Evolutionary conservation across 192 early-diverging fungal genomes (phyloP).

Genomic region (Gigaspora rosea): DNA sequence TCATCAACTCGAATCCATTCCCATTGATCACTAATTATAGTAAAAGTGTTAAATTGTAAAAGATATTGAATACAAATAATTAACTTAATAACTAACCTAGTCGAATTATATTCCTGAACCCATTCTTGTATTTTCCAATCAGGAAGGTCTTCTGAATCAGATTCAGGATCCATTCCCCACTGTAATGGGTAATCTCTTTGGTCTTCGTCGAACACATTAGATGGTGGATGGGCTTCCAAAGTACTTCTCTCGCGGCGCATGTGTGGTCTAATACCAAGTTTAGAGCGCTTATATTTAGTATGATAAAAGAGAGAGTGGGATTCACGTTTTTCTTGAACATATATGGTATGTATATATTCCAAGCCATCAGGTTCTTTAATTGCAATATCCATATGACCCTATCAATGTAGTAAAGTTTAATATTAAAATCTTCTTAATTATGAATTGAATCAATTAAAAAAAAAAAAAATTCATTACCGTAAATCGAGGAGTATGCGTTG

Average conservation of each 20-base stretch:
- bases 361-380: slow-evolving; percentile 83
- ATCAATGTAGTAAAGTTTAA: slow-evolving; percentile 37
- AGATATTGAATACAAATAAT: too few relatives aligned
- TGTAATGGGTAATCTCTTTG: slow-evolving; percentile 64
- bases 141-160: slow-evolving; percentile 59
- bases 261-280: neutral
- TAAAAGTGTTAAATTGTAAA: neutral
- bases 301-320: slow-evolving; percentile 92
- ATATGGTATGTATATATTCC: slow-evolving; percentile 81
- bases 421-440: neutral
- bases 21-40: slow-evolving; percentile 61
- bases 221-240: slow-evolving; percentile 69
- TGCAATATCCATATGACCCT: slow-evolving; percentile 71
- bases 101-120: slow-evolving; percentile 55
- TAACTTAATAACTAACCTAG: too few relatives aligned
- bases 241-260: slow-evolving; percentile 80
- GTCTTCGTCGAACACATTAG: slow-evolving; percentile 63
- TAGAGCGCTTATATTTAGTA: slow-evolving; percentile 91
- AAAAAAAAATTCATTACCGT: neutral
- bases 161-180: slow-evolving; percentile 57
- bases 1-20: slow-evolving; percentile 98
- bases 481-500: slow-evolving; percentile 18
- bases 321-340: slow-evolving; percentile 73
- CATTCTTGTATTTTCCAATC: slow-evolving; percentile 77
- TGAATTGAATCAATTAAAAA: neutral